phyloP scores from a whole-genome alignment of 108 stramenopile genomes.

The Skeletonema grethae region DNA sequence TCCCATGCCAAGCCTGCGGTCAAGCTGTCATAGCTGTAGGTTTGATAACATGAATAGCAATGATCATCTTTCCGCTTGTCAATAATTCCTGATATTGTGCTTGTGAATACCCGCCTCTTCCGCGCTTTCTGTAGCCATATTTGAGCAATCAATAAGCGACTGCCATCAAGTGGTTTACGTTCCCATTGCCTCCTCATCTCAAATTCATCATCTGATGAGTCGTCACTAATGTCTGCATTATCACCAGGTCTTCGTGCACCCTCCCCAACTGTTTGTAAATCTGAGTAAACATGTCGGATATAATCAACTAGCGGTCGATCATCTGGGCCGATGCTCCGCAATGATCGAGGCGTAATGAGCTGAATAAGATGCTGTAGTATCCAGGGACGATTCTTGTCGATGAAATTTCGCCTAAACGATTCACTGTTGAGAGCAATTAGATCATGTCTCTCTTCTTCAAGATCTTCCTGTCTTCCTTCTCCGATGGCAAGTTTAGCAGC shows the following conservation, averaged over 20 bases:
- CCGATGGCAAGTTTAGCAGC: slow-evolving; percentile 90
- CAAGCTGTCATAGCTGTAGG: slow-evolving; percentile 45
- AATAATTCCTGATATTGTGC: slow-evolving; percentile 62
- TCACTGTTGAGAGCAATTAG: slow-evolving; percentile 83
- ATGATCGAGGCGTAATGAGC: slow-evolving; percentile 73
- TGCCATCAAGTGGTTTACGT: slow-evolving; percentile 62
- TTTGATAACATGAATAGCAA: slow-evolving; percentile 64
- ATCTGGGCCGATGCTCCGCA: slow-evolving; percentile 58
- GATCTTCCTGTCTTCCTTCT: slow-evolving; percentile 81
- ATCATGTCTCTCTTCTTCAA: slow-evolving; percentile 86
- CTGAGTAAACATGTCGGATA: slow-evolving; percentile 76
- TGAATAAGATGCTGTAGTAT: slow-evolving; percentile 84
- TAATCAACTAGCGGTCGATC: slow-evolving; percentile 73
- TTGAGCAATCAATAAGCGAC: slow-evolving; percentile 64
- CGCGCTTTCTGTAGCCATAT: slow-evolving; percentile 81
- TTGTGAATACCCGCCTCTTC: slow-evolving; percentile 68
- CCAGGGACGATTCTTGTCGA: slow-evolving; percentile 92
- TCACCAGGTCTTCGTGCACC: slow-evolving; percentile 60
- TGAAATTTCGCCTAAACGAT: slow-evolving; percentile 79
- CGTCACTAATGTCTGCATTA: slow-evolving; percentile 65
- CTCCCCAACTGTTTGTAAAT: slow-evolving; percentile 79
- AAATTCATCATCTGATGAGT: slow-evolving; percentile 72
- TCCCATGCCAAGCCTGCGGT: slow-evolving; percentile 52
- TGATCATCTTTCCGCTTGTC: slow-evolving; percentile 56
- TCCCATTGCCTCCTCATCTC: slow-evolving; percentile 65